Evolutionary conservation across 1,139 yeast genomes (phyloP).

Genomic region (Hanseniaspora gamundiae): DNA sequence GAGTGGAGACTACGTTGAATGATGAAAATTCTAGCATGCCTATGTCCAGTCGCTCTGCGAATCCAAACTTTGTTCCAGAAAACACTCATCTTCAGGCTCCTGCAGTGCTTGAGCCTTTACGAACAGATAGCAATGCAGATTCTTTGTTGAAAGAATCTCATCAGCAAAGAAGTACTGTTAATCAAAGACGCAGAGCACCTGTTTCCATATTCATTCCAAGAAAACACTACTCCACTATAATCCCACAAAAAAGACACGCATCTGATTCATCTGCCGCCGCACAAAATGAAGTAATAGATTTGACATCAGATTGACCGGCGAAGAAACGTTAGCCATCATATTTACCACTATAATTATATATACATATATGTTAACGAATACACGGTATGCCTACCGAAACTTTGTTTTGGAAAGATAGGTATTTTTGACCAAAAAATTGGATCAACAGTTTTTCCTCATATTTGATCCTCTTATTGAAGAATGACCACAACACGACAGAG

Average conservation of each 20-base stretch:
- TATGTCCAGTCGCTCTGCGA: not conserved
- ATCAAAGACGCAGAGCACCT: conserved; percentile 1
- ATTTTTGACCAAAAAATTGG: conserved; percentile 58
- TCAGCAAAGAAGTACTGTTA: not conserved
- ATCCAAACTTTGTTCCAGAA: not conserved
- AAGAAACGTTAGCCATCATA: not conserved
- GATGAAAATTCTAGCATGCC: not conserved
- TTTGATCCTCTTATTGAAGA: conserved; percentile 53
- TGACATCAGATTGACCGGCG: conserved; percentile 18
- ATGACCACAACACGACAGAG: conserved; percentile 41
- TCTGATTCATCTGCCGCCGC: conserved; percentile 8
- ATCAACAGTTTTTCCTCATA: conserved; percentile 58
- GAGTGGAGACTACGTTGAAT: not conserved
- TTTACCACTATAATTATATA: not conserved
- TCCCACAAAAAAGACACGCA: conserved; percentile 17
- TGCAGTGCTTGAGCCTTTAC: not conserved
- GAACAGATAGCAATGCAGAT: too few species aligned
- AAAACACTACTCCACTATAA: conserved; percentile 10
- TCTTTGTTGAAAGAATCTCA: not conserved
- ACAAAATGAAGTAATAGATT: conserved; percentile 15
- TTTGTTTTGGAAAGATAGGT: conserved; percentile 36
- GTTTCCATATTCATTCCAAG: conserved; percentile 18
- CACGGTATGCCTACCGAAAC: conserved; percentile 59
- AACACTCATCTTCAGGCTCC: not conserved
- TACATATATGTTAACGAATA: conserved; percentile 22